These are phyloP conservation scores for Penicillium thymicola DNA, from an alignment of 2,329 filamentous ascomycete species.

Conservation along the genomic window DNA sequence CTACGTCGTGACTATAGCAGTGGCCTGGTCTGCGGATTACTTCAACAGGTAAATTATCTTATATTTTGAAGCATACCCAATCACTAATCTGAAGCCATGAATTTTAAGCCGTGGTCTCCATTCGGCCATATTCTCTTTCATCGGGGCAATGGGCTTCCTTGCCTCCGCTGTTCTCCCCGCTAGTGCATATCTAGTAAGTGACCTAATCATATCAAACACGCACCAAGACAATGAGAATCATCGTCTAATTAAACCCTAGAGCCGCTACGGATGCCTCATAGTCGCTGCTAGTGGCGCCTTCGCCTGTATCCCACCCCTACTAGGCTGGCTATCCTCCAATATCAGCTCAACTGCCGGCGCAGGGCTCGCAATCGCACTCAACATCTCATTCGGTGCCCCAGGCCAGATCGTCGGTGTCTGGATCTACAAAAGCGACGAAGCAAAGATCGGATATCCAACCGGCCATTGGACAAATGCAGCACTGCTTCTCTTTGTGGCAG, in stretches of 20 bases:
- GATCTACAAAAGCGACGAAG: slow-evolving; percentile 67
- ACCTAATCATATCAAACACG: not conserved
- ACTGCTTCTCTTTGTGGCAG: slow-evolving; percentile 57
- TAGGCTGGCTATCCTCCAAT: slow-evolving; percentile 70
- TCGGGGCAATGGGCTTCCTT: slow-evolving; percentile 58
- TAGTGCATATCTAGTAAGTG: slow-evolving; percentile 50
- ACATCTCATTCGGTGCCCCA: slow-evolving; percentile 64
- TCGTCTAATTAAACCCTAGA: slow-evolving; percentile 18
- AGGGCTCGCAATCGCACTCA: slow-evolving; percentile 67
- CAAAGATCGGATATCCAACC: slow-evolving; percentile 61
- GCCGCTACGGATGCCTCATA: slow-evolving; percentile 68
- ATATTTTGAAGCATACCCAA: not conserved
- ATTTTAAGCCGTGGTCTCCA: slow-evolving; percentile 47
- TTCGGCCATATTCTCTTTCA: slow-evolving; percentile 48
- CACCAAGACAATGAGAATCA: not conserved
- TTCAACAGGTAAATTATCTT: slow-evolving; percentile 32
- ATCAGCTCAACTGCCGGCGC: slow-evolving; percentile 62
- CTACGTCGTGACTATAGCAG: slow-evolving; percentile 51
- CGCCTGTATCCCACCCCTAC: slow-evolving; percentile 64
- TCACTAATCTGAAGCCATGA: not conserved
- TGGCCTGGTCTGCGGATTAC: slow-evolving; percentile 61
- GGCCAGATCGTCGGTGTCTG: slow-evolving; percentile 71
- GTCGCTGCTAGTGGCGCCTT: slow-evolving; percentile 66
- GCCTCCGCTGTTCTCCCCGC: slow-evolving; percentile 62
- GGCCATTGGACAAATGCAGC: slow-evolving; percentile 67